Percentiles rank a stretch among this genome's conserved stretches.
These are phyloP conservation scores for Phialemoniopsis sp. DNA, from an alignment of 2,329 filamentous ascomycete genomes.

Conservation along the genomic window DNA sequence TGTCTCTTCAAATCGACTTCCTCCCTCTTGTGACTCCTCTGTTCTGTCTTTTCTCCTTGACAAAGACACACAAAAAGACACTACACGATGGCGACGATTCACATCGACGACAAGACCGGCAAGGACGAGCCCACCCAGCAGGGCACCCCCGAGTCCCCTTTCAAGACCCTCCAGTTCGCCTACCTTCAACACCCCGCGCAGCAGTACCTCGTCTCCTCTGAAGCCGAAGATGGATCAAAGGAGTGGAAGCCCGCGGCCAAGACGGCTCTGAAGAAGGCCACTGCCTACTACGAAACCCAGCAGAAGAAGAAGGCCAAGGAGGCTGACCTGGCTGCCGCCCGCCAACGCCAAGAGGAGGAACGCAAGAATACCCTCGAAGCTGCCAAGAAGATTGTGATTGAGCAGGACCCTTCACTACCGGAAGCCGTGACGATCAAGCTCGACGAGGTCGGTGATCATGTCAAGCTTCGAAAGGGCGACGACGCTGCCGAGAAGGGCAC, in stretches of 20 bases:
- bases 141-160: constrained; percentile 70
- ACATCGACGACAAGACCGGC: constrained; percentile 79
- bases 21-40: no score
- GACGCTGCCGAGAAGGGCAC: constrained; percentile 59
- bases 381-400: constrained; percentile 71
- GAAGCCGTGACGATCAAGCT: constrained; percentile 73
- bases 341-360: constrained; percentile 61
- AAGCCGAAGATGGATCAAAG: constrained; percentile 59
- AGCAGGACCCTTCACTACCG: constrained; percentile 72
- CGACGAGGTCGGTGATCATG: constrained; percentile 27
- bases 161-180: constrained; percentile 76
- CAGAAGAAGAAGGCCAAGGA: constrained; percentile 84
- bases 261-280: constrained; percentile 80
- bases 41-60: no score
- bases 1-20: no score
- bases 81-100: constrained; percentile 20
- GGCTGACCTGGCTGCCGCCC: constrained; percentile 59
- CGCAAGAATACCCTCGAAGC: constrained; percentile 72
- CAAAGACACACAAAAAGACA: constrained; percentile 42
- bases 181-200: constrained; percentile 66
- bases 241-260: constrained; percentile 82
- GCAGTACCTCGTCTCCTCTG: constrained; percentile 52
- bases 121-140: constrained; percentile 63
- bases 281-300: constrained; percentile 67
- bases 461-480: constrained; percentile 35